Evolutionary conservation across 2,329 filamentous ascomycete species (phyloP), one percentile per base, ranked within the genome.

Genomic region (Nakataea oryzae): DNA sequence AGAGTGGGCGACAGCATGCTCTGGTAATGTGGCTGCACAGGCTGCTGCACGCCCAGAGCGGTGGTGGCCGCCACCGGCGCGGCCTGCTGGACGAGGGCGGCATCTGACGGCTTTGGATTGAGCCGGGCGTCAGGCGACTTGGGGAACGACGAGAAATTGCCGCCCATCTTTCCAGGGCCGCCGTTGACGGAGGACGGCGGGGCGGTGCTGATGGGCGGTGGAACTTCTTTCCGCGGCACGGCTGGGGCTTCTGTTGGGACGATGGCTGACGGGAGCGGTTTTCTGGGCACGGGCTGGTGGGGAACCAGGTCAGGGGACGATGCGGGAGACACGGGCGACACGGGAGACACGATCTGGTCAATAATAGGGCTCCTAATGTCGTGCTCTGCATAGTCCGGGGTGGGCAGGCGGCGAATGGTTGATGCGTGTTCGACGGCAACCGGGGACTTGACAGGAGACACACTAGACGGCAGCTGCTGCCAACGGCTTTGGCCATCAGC

Each of bases 371-470:
- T 73, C 63, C 73, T 73, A 60, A 74, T 69, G 62, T 81, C 78
- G 56, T 76, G 73, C 26, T 74, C 74, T 54, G 75, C 75, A 63
- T 81, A 81, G 57, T 82, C 79, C 21, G 80, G 79, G 2, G 79
- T 81, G 1, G 79, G 79, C 12, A 78, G 76, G 2, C 78, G 74
- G 54, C 74, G 67, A 47, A 59, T 47, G 58, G 32, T 50, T 7
- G 41, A 50, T 50, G 41, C 17, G 41, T 50, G 21, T 21, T 50
- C 17, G 4, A n/a, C 21, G 41, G 11, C 41, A 9, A 50, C 41
- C 4, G 41, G 41, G 21, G 41, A 50, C 41, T 50, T 50, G 41
- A 21, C 41, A 6, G 41, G 17, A 8, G 41, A 21, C 41, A 50
- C 17, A 9, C 11, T 50, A 14, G 67, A 61, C 0, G 68, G 65